Conservation (phyloP, 1,139 yeast genomes). For the Suhomyces bribrorum region DNA sequence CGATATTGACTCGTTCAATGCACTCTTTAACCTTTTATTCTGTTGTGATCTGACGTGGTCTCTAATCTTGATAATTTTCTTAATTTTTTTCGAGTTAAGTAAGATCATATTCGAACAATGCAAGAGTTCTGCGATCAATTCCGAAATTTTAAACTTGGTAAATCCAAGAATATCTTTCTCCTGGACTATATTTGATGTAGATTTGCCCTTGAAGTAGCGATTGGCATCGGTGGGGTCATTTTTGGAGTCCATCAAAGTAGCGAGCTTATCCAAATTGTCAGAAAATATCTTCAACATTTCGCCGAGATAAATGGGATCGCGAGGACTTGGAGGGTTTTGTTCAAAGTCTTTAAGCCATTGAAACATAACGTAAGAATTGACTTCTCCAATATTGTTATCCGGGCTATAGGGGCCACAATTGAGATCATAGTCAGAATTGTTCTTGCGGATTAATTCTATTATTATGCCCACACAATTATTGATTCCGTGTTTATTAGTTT, state of each 20-base stretch:
- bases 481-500: constrained; percentile 48
- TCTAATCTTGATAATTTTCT: constrained; percentile 36
- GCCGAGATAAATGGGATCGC: constrained; percentile 50
- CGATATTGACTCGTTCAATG: constrained; percentile 32
- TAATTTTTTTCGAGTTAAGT: constrained; percentile 42
- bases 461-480: constrained; percentile 50
- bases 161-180: constrained; percentile 35
- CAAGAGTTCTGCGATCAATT: constrained; percentile 47
- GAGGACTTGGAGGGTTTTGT: constrained; percentile 48
- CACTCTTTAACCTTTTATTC: constrained; percentile 31
- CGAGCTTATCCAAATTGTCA: constrained; percentile 36
- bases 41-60: constrained; percentile 40
- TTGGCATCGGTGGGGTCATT: constrained; percentile 14
- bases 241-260: constrained; percentile 25
- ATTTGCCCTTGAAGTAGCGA: neutral
- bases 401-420: constrained; percentile 46
- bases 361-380: constrained; percentile 45
- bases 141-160: constrained; percentile 45
- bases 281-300: constrained; percentile 46
- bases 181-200: neutral
- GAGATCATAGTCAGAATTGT: constrained; percentile 50
- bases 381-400: constrained; percentile 38
- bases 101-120: constrained; percentile 54
- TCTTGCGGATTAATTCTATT: constrained; percentile 49
- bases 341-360: constrained; percentile 52